Evolutionary conservation across 768 basidiomycete genomes (phyloP), one percentile per base, ranked within the genome.

Genomic region (Panaeolus papilionaceus): DNA sequence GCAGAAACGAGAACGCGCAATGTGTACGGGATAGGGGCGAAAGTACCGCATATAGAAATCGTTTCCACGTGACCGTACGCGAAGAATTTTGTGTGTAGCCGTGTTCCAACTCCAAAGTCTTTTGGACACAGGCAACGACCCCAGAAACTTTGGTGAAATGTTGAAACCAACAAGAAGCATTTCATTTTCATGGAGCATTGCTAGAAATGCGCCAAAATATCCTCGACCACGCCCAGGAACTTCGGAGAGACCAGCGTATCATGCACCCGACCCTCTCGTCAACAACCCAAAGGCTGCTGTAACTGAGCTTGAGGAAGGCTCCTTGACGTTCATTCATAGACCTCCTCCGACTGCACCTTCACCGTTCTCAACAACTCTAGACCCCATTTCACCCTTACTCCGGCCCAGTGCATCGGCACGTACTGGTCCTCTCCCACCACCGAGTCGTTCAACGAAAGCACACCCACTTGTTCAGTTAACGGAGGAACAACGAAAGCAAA

Each of bases 331-430:
- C 76, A 89, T 95, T 67, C 92, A 93, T 75, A 89, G 94, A 49
- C 92, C 92, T n/a, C 94, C 93, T 0, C 92, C 93, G 0, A 88
- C 90, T 10, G 86, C 89, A 10, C 90, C 91, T 9, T 84, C 92
- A 18, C 92, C 93, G 3, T 81, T 83, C 67, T 95, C 93, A 20
- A 85, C 89, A 66, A 89, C 88, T 5, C 88, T 87, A 5, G 81
- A 84, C 9, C 93, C 93, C 10, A 78, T 85, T 6, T 95, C 93
- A 0, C 92, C 94, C 0, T 82, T 95, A 4, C 84, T 95, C 16
- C 81, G 81, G 0, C 78, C 85, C 14, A 73, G 79, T 6, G 63
- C 75, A 8, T 72, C 79, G 10, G 68, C 72, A 4, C 68, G 71
- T 11, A 69, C 68, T 3, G 73, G 71, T 0, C 79, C 81, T 14